Evolutionary conservation across 371 early-diverging fungal species (phyloP).

Genomic region (Conidiobolus incongruus): DNA sequence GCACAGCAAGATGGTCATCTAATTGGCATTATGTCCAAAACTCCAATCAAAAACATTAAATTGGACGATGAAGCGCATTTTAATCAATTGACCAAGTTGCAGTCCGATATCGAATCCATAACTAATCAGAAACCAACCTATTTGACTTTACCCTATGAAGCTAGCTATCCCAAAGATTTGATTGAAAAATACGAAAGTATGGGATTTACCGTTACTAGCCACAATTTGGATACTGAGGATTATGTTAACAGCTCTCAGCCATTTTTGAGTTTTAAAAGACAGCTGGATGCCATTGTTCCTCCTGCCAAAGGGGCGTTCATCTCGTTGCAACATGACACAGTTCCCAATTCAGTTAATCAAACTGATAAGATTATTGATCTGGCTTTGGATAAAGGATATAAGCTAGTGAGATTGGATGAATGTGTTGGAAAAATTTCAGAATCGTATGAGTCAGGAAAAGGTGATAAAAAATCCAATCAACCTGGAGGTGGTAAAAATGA

Average conservation of each 20-base stretch:
- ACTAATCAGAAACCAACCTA: not conserved
- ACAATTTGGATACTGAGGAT: conserved; percentile 3
- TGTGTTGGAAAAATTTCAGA: not conserved
- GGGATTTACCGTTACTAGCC: conserved; percentile 1
- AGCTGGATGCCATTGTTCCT: not conserved
- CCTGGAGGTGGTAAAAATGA: not conserved
- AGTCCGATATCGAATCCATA: not conserved
- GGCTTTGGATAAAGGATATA: conserved; percentile 1
- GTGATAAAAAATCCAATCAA: not conserved
- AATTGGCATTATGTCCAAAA: not conserved
- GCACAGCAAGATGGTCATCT: conserved; percentile 2
- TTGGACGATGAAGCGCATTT: not conserved
- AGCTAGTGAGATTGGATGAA: not conserved
- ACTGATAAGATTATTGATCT: not conserved
- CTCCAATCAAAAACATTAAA: not conserved
- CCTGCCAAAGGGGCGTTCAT: conserved; percentile 1
- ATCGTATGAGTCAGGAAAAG: not conserved
- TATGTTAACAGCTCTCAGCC: conserved; percentile 1
- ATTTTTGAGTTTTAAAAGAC: not conserved
- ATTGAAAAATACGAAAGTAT: not conserved
- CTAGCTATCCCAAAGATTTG: not conserved
- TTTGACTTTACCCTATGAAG: not conserved
- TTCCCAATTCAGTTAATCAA: not conserved
- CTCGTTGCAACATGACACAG: not conserved
- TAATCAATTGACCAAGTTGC: not conserved